A percentile compares a stretch with the other conserved stretches of the same genome.
phyloP scores from a whole-genome alignment of 352 stramenopile genomes.

The Pythium phragmitis region DNA sequence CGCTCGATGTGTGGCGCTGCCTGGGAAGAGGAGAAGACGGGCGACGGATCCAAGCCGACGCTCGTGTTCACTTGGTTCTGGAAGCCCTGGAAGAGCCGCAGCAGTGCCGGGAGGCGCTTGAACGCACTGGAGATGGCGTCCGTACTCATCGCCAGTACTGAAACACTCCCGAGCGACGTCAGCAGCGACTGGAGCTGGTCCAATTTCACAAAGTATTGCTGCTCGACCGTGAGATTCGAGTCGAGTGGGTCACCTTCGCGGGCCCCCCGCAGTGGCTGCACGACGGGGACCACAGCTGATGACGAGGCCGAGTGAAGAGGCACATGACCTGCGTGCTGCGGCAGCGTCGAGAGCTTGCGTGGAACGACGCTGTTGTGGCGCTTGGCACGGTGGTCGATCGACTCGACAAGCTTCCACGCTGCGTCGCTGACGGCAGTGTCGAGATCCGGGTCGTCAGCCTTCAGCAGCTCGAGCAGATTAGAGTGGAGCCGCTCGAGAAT shows the following conservation, averaged over 20 bases:
- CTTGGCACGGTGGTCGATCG: constrained; percentile 34
- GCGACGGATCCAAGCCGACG: constrained; percentile 33
- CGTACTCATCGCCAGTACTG: constrained; percentile 48
- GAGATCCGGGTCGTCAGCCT: constrained; percentile 32
- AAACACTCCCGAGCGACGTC: constrained; percentile 33
- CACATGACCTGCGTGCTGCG: background rate
- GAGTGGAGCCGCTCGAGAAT: constrained; percentile 47
- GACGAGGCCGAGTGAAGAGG: background rate
- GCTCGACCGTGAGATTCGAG: constrained; percentile 41
- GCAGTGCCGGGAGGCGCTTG: constrained; percentile 41
- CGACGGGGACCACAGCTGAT: background rate
- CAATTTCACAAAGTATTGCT: constrained; percentile 63
- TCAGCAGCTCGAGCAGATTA: constrained; percentile 53
- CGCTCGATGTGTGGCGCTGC: background rate
- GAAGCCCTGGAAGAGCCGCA: constrained; percentile 44
- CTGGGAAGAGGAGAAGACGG: background rate
- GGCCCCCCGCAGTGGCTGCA: background rate
- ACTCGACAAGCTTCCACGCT: constrained; percentile 54
- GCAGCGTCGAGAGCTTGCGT: constrained; percentile 8
- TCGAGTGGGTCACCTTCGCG: constrained; percentile 15
- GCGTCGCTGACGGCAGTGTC: constrained; percentile 32
- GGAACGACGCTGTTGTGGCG: constrained; percentile 23
- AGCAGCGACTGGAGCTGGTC: constrained; percentile 64
- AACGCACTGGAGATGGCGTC: constrained; percentile 54
- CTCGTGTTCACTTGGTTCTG: constrained; percentile 39